phyloP scores from a whole-genome alignment of 2,329 filamentous ascomycete genomes.

The Pestalotiopsis sp. region DNA sequence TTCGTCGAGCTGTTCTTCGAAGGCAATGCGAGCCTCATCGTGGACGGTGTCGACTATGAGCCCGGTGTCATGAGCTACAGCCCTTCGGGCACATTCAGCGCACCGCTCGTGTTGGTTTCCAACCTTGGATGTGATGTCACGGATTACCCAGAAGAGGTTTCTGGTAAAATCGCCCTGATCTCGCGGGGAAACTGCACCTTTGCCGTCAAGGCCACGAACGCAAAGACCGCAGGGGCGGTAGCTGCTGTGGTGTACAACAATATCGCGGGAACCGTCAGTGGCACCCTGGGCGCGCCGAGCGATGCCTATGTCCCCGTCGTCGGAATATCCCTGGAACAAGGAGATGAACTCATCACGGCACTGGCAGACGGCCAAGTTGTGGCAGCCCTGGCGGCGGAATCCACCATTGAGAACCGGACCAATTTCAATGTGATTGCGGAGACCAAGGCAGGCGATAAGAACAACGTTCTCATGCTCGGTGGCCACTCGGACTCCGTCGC shows the following conservation, averaged over 20 bases:
- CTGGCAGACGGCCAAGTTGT: slow-evolving; percentile 34
- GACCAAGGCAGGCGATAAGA: slow-evolving; percentile 48
- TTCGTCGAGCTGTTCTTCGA: slow-evolving; percentile 42
- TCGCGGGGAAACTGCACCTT: slow-evolving; percentile 63
- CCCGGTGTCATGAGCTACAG: slow-evolving; percentile 49
- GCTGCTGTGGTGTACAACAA: slow-evolving; percentile 68
- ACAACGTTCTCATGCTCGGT: slow-evolving; percentile 51
- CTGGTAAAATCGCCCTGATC: slow-evolving; percentile 62
- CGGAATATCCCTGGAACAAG: slow-evolving; percentile 54
- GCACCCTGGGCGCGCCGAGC: slow-evolving; percentile 56
- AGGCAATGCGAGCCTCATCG: slow-evolving; percentile 32
- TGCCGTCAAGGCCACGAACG: slow-evolving; percentile 57
- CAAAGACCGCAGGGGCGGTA: slow-evolving; percentile 58
- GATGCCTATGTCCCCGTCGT: slow-evolving; percentile 52
- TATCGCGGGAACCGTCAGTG: slow-evolving; percentile 48
- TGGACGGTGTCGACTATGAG: slow-evolving; percentile 31
- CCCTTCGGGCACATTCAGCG: slow-evolving; percentile 46
- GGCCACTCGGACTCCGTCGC: slow-evolving; percentile 51
- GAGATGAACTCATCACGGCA: slow-evolving; percentile 32
- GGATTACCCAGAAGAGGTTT: slow-evolving; percentile 56
- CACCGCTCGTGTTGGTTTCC: slow-evolving; percentile 46
- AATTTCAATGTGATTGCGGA: slow-evolving; percentile 57
- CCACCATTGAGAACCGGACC: slow-evolving; percentile 48
- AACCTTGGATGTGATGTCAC: slow-evolving; percentile 56
- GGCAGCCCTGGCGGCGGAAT: slow-evolving; percentile 45